Base-by-base conservation (phyloP, 2,329 filamentous ascomycete species). In the Alternaria tenuissima region DNA sequence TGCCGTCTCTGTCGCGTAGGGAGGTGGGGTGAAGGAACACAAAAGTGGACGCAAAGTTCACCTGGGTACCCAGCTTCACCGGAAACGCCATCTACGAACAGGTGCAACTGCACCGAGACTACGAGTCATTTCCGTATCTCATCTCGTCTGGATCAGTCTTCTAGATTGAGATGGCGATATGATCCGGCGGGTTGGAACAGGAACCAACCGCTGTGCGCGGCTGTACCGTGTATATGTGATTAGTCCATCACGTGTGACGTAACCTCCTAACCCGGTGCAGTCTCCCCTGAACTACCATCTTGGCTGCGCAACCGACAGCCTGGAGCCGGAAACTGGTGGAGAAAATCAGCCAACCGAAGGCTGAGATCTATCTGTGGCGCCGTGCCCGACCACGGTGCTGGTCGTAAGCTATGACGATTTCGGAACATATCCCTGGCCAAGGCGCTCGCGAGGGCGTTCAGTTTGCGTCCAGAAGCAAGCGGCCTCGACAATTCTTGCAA, bases 281-380 rank as follows among this genome's bases (percentile, higher is more conserved):
- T 41, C 43, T 55, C 54, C 52, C 49, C 51, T 60, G 56, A 36
- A 61, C 47, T 55, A 56, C 34, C 44, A 26, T 18, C 62, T 66
- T 62, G 63, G 61, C 62, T 28, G 46, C 51, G 62, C 60, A 65
- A 63, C 75, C 75, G 75, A 73, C 71, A 68, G 70, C 22, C 52
- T 68, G 75, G 75, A 68, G 42, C 67, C 66, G 72, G 71, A 66
- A 68, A 60, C 58, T 62, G 59, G 68, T 69, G 65, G 63, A 64
- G 66, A 52, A 55, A 43, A 34, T 70, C 64, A 66, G 64, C 66
- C 68, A 72, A 68, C 65, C 69, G 71, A 73, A 68, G 66, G 59
- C 66, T 62, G 66, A 59, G 67, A 63, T 68, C 55, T 56, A 66
- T 68, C 65, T 61, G 65, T 59, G 69, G 67, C 62, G 65, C 59